Evolutionary conservation across 2,329 filamentous ascomycete genomes (phyloP), one percentile per base, ranked within the genome.

Genomic region (Fusarium napiforme): DNA sequence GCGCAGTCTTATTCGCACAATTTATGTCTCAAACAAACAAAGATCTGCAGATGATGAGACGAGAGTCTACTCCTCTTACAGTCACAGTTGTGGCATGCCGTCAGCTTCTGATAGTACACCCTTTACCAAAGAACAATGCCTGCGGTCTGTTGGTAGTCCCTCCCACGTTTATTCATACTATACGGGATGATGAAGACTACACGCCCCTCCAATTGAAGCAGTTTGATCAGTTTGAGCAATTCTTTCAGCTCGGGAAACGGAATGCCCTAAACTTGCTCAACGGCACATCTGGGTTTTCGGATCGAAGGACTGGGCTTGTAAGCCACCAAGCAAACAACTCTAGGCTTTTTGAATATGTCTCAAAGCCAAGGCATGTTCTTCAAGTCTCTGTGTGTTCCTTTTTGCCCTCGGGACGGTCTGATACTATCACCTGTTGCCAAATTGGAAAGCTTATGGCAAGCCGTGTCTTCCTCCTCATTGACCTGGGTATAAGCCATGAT

Each of bases 91-190:
- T 43, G 46, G 9, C 52, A n/a, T 50, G n/a, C 37, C 28, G 30
- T 56, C 49, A 19, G 43, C 42, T 50, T 43, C 42, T 55, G n/a
- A 61, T 21, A 28, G 37, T 49, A 40, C 30, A 34, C 15, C 21
- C 21, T 42, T 30, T 52, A 53, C 42, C 26, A 56, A 71, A 60
- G 57, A 71, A 64, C 55, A 72, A 64, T 57, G 19, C 49, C 11
- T 30, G 26, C 45, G 32, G 30, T 37, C 42, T 55, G 47, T 57
- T 67, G 42, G 19, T 47, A 57, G 34, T 61, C 36, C 43, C 52
- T 62, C 26, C 47, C 21, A 36, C 30, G 46, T 71, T 73, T 71
- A 45, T 60, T 67, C 47, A 40, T 66, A 34, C 37, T 26, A n/a
- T 23, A 47, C 50, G 23, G 36, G 14, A 57, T 26, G 39, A 45